Base-by-base conservation (phyloP, 805 yeast species). In the Candida tallmaniae region DNA sequence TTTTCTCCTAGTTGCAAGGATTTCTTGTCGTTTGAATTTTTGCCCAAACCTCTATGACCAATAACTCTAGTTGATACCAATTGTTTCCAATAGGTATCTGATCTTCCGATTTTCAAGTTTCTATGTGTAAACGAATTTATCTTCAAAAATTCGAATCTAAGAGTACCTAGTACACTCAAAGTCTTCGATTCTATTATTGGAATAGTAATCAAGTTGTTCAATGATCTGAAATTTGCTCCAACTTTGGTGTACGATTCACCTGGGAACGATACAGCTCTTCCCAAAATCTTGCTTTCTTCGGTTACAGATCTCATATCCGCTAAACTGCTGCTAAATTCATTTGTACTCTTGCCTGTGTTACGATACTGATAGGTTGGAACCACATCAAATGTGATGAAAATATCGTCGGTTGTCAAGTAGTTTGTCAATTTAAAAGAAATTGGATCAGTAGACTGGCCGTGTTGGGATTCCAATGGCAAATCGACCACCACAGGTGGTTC, bases 21-120 rank as follows among this genome's bases (percentile, higher is more conserved):
- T 42, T 76, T 80, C 30, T 80, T 72, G 27, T 73, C 72, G 38
- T 78, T 71, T 33, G 74, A 71, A 60, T 90, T 90, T 65, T 88
- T 89, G 46, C 97, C 97, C 44, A 87, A 67, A 4, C 97, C 97
- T 51, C 97, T 75, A 58, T 90, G 97, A 2, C 97, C 97, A 60
- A 90, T 90, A 17, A 90, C 95, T 40, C 96, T 71, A 1, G 96
- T 85, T 0, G 90, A 75, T 4, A 84, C 88, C 35, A 87, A 65
- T 10, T 93, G 86, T 51, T 83, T 85, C 97, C 97, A 90, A 60
- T 88, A 89, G 1, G 93, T 81, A 34, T 84, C 83, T 1, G 86
- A 74, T 46, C 83, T 65, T 42, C 59, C 68, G n/a, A 82, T 60
- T 8, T 73, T 71, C 78, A 82, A 76, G 26, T 74, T 71, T 6